Evolutionary conservation across 73 alveolate genomes (phyloP).

Genomic region (Blepharisma stoltei): DNA sequence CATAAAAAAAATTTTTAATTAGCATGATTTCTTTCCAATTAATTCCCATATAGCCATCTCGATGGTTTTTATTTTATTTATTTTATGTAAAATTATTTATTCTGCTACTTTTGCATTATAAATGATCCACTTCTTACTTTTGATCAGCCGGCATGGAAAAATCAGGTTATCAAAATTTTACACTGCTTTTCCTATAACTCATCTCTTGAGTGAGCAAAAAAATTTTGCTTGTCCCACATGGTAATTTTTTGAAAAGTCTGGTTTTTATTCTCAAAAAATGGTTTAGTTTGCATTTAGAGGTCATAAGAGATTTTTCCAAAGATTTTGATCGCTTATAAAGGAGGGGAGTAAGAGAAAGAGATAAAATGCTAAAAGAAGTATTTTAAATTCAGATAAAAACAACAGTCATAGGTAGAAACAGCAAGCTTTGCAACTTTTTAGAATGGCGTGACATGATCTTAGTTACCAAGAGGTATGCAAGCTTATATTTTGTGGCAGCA

Average conservation of each 20-base stretch:
- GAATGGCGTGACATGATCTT: slow-evolving; percentile 75
- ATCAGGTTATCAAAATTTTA: slow-evolving; percentile 88
- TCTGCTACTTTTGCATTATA: neutral
- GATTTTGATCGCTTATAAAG: no score
- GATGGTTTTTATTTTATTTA: no score
- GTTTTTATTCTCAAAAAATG: slow-evolving; percentile 29
- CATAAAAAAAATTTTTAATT: no score
- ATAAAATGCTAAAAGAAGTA: slow-evolving; percentile 50
- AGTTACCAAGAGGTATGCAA: slow-evolving; percentile 89
- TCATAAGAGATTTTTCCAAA: neutral
- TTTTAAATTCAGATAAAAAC: slow-evolving; percentile 47
- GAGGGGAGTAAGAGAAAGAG: slow-evolving; percentile 62
- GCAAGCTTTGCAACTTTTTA: slow-evolving; percentile 76
- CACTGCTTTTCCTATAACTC: slow-evolving; percentile 76
- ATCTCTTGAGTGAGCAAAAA: no score
- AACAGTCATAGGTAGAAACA: slow-evolving; percentile 68
- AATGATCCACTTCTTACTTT: slow-evolving; percentile 82
- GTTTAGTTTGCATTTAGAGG: no score
- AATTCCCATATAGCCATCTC: no score
- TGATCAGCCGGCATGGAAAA: slow-evolving; percentile 92
- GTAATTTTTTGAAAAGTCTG: no score
- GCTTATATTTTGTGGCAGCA: slow-evolving; percentile 87
- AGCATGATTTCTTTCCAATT: no score
- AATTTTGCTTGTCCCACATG: no score
- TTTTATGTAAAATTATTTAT: no score